Base-by-base conservation (phyloP, 2,329 filamentous ascomycete species). In the Xylaria multiplex region DNA sequence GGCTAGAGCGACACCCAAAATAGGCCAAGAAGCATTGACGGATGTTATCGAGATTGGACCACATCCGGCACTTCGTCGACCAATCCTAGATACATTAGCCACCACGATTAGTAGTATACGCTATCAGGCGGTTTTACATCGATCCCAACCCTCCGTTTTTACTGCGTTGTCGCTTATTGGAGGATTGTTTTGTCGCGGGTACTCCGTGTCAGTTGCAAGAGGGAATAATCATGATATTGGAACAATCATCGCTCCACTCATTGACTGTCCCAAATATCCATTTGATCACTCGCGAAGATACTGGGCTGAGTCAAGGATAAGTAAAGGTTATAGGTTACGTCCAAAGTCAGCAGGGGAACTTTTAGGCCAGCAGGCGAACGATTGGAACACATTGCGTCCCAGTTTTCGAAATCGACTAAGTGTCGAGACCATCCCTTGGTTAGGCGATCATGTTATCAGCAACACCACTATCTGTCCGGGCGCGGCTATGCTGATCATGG, bases 221-320 rank as follows among this genome's bases (percentile, higher is more conserved):
- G 5, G 2, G 7, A 37, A 37, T 11, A 13, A 9, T 2, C 35
- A 37, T 2, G 13, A 3, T 7, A 8, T 2, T 1, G 35, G 35
- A 6, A 13, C 8, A 2, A 6, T 8, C 8, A 7, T 11, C 8
- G 5, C 6, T 3, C 8, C 13, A 11, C 4, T 37, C 13, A 19
- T 19, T 1, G 35, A 37, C 35, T 37, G 79, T 1, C 80, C 81
- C 0, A 65, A 74, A 0, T 83, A 83, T 52, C 76, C 79, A 0
- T 83, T 80, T 71, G 76, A 82, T 56, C 80, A 82, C 48, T 73
- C 75, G 2, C 71, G 71, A 2, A 71, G 30, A 0, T 79, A 79
- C 66, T 82, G 81, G 81, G 45, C 70, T 14, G 80, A 83, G 32
- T 53, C 60, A 0, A 8, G 61, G 8, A 2, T 66, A 6, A 62